Evolutionary conservation across 1,139 yeast genomes (phyloP), one percentile per base, ranked within the genome.

Genomic region (Lodderomyces pseudojiufengensis): DNA sequence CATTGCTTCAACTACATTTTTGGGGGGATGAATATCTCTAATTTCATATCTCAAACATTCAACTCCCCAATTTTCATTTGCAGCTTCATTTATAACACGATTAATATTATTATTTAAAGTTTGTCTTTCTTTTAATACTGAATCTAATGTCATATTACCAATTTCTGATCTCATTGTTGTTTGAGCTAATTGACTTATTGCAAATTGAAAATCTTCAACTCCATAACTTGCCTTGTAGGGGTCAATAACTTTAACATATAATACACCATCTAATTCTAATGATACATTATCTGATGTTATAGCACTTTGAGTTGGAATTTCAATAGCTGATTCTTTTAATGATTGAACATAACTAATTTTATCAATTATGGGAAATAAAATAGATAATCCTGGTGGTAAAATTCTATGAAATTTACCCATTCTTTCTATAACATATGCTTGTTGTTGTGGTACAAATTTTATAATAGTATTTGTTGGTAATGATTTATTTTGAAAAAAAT

Each of bases 141-240:
- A 76, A 52, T 86, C 95, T 49, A 86, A 71, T 3, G 88, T 73
- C 65, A 85, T 65, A 44, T 84, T 84, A 35, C 95, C 95, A 51
- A 86, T 86, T 59, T 86, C 95, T 1, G 87, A 78, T 51, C 95
- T 71, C 95, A 86, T 86, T 27, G 95, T 84, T 14, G 95, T 85
- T 57, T 85, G 95, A 0, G 95, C 95, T 48, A 86, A 72, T 61
- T 86, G 95, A 35, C 84, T 72, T 39, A 86, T 80, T 32, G 95
- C 95, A 55, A 83, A 86, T 54, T 82, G 85, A 38, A 88, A 87
- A 53, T 86, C 92, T 51, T 86, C 95, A 24, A 86, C 95, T 5
- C 95, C 95, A 51, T 86, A 86, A 39, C 86, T 77, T 12, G 95
- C 95, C 64, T 83, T 84, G 58, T 80, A 85, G 5, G 95, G 84